Conservation (phyloP, 148 eudicot species). For the Spergularia marina region DNA sequence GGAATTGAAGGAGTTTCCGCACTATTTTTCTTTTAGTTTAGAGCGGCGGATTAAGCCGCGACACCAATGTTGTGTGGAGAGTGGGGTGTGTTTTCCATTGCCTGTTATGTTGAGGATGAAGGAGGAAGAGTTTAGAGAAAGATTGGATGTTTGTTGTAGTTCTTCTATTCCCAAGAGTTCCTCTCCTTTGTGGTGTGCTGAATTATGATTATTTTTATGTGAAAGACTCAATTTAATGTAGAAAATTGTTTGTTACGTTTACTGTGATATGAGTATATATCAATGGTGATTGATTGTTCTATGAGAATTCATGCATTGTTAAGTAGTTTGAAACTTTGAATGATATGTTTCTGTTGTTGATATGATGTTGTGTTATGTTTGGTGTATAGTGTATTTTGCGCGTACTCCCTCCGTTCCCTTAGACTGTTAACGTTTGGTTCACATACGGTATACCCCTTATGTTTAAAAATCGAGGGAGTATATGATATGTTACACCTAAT, state of each 20-base stretch:
- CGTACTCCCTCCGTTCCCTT: no score
- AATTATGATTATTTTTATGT: not conserved
- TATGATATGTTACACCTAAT: no score
- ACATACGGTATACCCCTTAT: no score
- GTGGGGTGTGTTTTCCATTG: constrained; percentile 67
- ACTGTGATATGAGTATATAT: not conserved
- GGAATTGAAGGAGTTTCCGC: constrained; percentile 84
- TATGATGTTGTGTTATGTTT: no score
- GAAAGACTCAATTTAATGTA: not conserved
- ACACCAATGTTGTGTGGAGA: constrained; percentile 63
- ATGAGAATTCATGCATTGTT: no score
- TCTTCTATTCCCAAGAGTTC: constrained; percentile 62
- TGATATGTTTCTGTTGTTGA: no score
- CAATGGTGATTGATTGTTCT: not conserved
- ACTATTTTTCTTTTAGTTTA: constrained; percentile 87
- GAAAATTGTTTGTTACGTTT: not conserved
- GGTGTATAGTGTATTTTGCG: no score
- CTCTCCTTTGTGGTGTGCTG: constrained; percentile 70
- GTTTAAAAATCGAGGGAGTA: no score
- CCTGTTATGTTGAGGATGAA: constrained; percentile 64
- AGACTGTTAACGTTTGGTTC: no score
- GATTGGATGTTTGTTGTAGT: constrained; percentile 57
- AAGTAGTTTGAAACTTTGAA: no score
- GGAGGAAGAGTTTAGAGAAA: constrained; percentile 47
- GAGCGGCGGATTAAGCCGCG: constrained; percentile 82